Evolutionary conservation across 176 grass and related monocot species (phyloP).

Genomic region (Carex pumila): DNA sequence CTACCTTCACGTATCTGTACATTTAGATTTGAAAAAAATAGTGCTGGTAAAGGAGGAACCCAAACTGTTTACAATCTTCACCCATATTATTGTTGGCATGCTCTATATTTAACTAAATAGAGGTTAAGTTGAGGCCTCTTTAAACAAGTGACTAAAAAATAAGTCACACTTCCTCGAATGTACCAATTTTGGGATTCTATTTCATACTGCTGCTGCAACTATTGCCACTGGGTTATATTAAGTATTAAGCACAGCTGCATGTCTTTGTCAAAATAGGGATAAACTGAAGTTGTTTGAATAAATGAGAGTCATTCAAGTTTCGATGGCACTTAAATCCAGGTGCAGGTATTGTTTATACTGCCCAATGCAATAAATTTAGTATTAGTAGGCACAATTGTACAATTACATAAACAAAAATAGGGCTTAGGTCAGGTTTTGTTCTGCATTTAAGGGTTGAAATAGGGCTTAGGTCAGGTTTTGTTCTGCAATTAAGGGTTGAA

Average conservation of each 20-base stretch:
- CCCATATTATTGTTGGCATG: not conserved
- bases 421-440: not conserved
- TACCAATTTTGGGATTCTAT: not conserved
- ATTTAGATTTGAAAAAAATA: not conserved
- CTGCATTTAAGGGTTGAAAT: not conserved
- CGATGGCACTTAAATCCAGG: not conserved
- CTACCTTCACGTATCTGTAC: conserved; percentile 86
- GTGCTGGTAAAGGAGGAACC: not conserved
- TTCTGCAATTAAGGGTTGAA: not conserved
- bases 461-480: not conserved
- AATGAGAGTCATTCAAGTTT: not conserved
- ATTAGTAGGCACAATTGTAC: not conserved
- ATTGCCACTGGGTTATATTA: not conserved
- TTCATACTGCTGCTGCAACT: not conserved
- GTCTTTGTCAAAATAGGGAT: not conserved
- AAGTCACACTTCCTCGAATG: not conserved
- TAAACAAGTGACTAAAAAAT: not conserved
- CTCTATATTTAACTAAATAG: not conserved
- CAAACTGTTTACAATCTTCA: not conserved
- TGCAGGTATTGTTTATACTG: not conserved
- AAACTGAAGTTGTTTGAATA: not conserved
- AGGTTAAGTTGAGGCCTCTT: not conserved
- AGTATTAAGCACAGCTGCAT: conserved; percentile 13
- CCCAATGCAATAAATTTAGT: conserved; percentile 1
- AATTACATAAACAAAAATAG: not conserved